A percentile compares a stretch with the other conserved stretches of the same genome.
These are phyloP conservation scores for Helichrysum umbraculigerum DNA, from an alignment of 129 eudicot species.

Conservation along the genomic window DNA sequence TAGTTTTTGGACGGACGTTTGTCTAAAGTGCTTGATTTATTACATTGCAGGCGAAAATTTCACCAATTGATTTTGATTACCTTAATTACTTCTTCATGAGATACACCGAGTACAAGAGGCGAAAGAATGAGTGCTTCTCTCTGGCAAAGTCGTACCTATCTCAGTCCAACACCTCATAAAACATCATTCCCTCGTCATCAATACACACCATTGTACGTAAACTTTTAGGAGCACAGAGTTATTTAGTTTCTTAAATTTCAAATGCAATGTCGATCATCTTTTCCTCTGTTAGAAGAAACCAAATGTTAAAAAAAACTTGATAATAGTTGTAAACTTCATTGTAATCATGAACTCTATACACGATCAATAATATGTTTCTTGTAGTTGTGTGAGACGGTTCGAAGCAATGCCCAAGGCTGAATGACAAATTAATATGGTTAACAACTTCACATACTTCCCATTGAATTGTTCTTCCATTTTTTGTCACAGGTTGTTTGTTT, in stretches of 20 bases:
- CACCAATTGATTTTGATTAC: slow-evolving; percentile 81
- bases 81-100: slow-evolving; percentile 77
- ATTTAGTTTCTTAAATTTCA: background rate
- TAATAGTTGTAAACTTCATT: slow-evolving; percentile 2
- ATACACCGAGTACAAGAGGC: slow-evolving; percentile 77
- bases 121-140: slow-evolving; percentile 51
- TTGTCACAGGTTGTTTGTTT: too few species aligned
- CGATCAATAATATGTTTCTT: slow-evolving; percentile 6
- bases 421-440: background rate
- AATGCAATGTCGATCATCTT: background rate
- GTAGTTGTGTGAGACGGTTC: background rate
- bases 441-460: background rate
- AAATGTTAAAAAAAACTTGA: background rate
- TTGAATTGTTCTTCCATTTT: too few species aligned
- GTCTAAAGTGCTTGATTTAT: slow-evolving; percentile 13
- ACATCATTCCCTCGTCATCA: background rate
- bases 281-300: background rate
- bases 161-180: slow-evolving; percentile 25
- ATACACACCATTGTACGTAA: background rate
- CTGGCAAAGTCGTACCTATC: slow-evolving; percentile 48
- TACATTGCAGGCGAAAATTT: slow-evolving; percentile 69
- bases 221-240: background rate
- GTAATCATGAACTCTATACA: background rate
- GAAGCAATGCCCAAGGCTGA: background rate
- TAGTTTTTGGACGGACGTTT: background rate